Base-by-base conservation (phyloP, 2,329 filamentous ascomycete species). In the Cadophora sp. region DNA sequence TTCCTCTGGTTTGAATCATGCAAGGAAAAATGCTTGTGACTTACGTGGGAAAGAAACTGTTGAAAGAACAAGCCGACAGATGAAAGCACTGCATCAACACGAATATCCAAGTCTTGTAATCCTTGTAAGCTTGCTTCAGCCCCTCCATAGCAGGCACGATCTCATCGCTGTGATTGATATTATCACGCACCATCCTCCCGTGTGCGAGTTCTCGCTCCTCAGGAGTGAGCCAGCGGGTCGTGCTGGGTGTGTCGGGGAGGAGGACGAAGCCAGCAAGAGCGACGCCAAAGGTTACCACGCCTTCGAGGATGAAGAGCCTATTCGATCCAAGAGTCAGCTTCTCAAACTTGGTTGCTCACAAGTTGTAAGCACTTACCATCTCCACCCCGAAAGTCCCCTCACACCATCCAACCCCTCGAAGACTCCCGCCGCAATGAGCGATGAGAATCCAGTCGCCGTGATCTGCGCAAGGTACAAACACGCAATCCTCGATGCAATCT, bases 401-500 rank as follows among this genome's bases (percentile, higher is more conserved):
- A 73, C 76, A 16, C 79, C 79, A 56, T 81, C 76, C 18, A 70
- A 55, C 3, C 45, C 64, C 14, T 43, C 48, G 18, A 70, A 70
- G 1, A 58, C 61, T 8, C 61, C 85, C 0, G 82, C 83, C 73
- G 88, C 85, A 69, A 89, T 84, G 73, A 87, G 85, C 1, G 86
- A 86, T 11, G 60, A 62, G 50, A 82, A 82, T 0, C 80, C 79
- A 0, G 77, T 81, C 0, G 80, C 79, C 0, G 80, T 81, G 36
- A 84, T 81, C 14, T 79, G 78, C 0, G 79, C 80, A 0, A 81
- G 77, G 68, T 83, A 84, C 1, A 84, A 75, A 65, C 83, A 79
- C 1, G 81, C 78, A 14, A 83, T 79, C 39, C 81, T 76, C 1
- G 78, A 75, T 14, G 79, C 76, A 41, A 83, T 73, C 69, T 82